A percentile compares a stretch with the other conserved stretches of the same genome.
Evolutionary conservation across 169 alveolate genomes (phyloP).

Genomic region (Cryptosporidium sp.): DNA sequence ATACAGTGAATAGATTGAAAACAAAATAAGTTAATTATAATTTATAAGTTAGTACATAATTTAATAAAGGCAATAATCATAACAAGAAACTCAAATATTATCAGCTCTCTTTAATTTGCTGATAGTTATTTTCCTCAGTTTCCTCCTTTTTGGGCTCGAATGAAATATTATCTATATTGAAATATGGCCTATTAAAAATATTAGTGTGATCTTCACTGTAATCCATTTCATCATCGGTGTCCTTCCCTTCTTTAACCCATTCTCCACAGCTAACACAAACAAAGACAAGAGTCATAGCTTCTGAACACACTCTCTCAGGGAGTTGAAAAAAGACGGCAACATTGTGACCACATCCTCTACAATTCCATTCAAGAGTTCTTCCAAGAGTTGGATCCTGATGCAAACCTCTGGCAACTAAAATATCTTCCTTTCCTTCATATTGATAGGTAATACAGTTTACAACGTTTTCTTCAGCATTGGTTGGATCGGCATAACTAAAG

Average conservation of each 20-base stretch:
- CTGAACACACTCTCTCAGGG: conserved; percentile 90
- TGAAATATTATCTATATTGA: conserved; percentile 39
- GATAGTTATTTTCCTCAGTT: background rate
- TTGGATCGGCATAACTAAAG: conserved; percentile 76
- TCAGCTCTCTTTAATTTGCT: background rate
- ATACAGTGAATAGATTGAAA: conserved; percentile 6
- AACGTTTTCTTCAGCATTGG: conserved; percentile 78
- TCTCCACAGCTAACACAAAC: conserved; percentile 87
- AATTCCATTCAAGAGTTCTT: conserved; percentile 89
- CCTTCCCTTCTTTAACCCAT: conserved; percentile 79
- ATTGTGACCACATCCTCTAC: conserved; percentile 85
- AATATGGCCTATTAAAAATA: conserved; percentile 48
- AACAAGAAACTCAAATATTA: background rate
- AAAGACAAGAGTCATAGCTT: conserved; percentile 91
- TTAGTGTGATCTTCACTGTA: conserved; percentile 12
- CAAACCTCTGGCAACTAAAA: conserved; percentile 85
- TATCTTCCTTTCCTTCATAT: conserved; percentile 85
- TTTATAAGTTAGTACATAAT: background rate
- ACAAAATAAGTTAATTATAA: conserved; percentile 8
- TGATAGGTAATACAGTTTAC: conserved; percentile 78
- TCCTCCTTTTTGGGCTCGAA: conserved; percentile 67
- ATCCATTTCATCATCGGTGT: conserved; percentile 69
- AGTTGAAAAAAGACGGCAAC: conserved; percentile 91
- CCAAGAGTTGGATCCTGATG: conserved; percentile 92
- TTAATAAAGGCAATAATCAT: background rate